Evolutionary conservation across 768 basidiomycete genomes (phyloP), one percentile per base, ranked within the genome.

Genomic region (Dioszegia hungarica): DNA sequence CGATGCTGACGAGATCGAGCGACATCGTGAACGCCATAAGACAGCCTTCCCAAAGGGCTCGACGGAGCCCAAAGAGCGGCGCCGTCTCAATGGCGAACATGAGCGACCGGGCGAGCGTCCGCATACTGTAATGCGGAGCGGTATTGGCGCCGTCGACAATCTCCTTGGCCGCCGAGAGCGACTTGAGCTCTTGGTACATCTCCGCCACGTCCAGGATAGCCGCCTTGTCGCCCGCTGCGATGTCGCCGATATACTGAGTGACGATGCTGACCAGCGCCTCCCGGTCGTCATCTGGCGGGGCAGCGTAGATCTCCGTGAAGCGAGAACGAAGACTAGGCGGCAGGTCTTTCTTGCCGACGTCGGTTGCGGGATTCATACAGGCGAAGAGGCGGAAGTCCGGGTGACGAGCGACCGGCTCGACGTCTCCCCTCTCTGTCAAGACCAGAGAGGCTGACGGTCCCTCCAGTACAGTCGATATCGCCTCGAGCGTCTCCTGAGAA

Each of bases 311-410:
- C 74, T 98, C 95, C 0, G 92, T 95, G 78, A 99, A 98, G 28
- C 88, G 85, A 10, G 87, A 83, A 33, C 93, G 85, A 46, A 98
- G 88, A 67, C 86, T 87, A 4, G 89, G 86, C 17, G 91, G 90
- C 0, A 99, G 85, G 68, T 98, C 94, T 68, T 92, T 95, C 79
- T 98, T 99, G 31, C 95, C 95, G 14, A 97, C 88, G 66, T 99
- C 95, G 3, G 93, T 99, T 0, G 95, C 95, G 4, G 95, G 95
- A 71, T 99, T 99, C 95, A 99, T 99, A 74, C 95, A 99, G 3
- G 92, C 92, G 68, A 98, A 98, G 4, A 98, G 81, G 19, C 94
- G 88, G 79, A 99, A 99, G 67, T 94, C 87, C 17, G 90, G 85
- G 74, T 99, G 95, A 0, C 95, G 87, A 46, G 86, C 86, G 27